phyloP scores from a whole-genome alignment of 2,329 filamentous ascomycete genomes.

The Cytospora schulzeri region DNA sequence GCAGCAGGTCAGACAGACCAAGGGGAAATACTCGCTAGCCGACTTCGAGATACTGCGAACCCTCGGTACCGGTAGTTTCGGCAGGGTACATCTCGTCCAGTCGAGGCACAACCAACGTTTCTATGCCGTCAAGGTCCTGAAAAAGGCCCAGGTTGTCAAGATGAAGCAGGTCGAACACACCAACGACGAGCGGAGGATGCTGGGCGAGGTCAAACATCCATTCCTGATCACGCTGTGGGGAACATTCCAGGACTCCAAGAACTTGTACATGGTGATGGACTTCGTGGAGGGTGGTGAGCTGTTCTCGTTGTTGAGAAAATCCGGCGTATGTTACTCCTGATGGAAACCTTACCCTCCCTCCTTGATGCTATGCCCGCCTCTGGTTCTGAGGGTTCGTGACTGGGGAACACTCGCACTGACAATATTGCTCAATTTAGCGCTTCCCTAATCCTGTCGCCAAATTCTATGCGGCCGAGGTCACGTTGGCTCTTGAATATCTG shows the following conservation, averaged over 20 bases:
- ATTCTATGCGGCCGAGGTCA: constrained; percentile 98
- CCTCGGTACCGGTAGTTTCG: constrained; percentile 94
- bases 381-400: background rate
- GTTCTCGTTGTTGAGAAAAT: constrained; percentile 93
- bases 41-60: constrained; percentile 92
- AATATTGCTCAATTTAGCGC: constrained; percentile 62
- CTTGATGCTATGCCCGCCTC: background rate
- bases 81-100: constrained; percentile 92
- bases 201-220: constrained; percentile 95
- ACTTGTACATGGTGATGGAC: constrained; percentile 99
- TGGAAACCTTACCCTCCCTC: background rate
- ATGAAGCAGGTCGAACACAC: constrained; percentile 99
- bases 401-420: constrained; percentile 28
- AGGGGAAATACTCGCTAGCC: constrained; percentile 92
- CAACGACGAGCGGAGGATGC: constrained; percentile 94
- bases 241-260: constrained; percentile 93
- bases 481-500: constrained; percentile 90
- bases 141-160: constrained; percentile 97
- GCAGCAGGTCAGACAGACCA: constrained; percentile 68
- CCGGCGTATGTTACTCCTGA: constrained; percentile 63
- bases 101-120: constrained; percentile 97
- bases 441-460: constrained; percentile 99
- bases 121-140: constrained; percentile 97
- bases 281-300: constrained; percentile 98
- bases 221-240: constrained; percentile 98